Evolutionary conservation across 129 eudicot genomes (phyloP).

Genomic region (Tagetes erecta): DNA sequence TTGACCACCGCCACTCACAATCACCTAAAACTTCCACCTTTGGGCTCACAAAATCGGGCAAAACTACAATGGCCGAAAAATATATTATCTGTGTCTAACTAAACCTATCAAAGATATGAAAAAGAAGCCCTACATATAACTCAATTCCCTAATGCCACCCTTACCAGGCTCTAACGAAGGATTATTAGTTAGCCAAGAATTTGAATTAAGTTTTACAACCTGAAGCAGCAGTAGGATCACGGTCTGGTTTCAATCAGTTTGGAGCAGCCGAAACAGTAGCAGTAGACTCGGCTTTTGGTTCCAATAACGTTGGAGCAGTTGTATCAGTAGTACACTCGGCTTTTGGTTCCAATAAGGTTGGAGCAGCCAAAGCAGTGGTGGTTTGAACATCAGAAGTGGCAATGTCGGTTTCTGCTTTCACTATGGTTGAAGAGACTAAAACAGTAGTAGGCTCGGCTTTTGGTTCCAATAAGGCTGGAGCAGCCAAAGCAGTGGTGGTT

Average conservation of each 20-base stretch:
- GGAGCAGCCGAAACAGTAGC: background rate
- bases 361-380: background rate
- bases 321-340: background rate
- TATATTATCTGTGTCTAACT: conserved; percentile 21
- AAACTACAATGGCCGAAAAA: background rate
- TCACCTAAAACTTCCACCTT: conserved; percentile 5
- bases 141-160: conserved; percentile 1
- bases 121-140: conserved; percentile 14
- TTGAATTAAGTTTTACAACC: background rate
- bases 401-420: background rate
- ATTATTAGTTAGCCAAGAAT: conserved; percentile 4
- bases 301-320: background rate
- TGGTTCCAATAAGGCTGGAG: background rate
- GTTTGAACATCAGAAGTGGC: too few relatives aligned
- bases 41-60: conserved; percentile 23
- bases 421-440: background rate
- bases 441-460: background rate
- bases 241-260: background rate
- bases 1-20: background rate
- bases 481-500: background rate
- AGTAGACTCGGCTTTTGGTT: conserved; percentile 6
- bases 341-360: conserved; percentile 14
- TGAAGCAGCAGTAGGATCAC: background rate
- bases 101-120: conserved; percentile 19
- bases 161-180: conserved; percentile 2